phyloP scores from a whole-genome alignment of 495 filamentous ascomycete genomes.

The Lindgomyces ingoldianus region DNA sequence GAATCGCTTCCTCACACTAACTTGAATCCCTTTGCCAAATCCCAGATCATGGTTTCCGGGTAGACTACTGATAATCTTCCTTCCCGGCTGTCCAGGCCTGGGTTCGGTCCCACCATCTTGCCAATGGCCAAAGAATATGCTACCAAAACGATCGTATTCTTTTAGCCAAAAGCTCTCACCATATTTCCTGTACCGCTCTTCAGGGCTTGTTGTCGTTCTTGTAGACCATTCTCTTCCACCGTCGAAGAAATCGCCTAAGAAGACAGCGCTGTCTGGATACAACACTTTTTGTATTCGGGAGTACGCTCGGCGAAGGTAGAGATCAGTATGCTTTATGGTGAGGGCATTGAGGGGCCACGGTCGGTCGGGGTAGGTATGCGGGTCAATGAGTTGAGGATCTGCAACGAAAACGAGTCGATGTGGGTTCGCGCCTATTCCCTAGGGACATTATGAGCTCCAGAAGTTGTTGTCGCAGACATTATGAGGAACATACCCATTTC shows the following conservation, averaged over 20 bases:
- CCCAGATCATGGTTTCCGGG: conserved; percentile 98
- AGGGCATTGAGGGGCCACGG: conserved; percentile 82
- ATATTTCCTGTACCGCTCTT: conserved; percentile 73
- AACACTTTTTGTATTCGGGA: conserved; percentile 66
- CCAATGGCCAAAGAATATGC: conserved; percentile 69
- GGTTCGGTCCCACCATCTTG: conserved; percentile 35
- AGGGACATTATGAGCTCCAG: conserved; percentile 14
- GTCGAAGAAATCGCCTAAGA: conserved; percentile 94
- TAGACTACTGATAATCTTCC: conserved; percentile 75
- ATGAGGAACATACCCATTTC: conserved; percentile 70
- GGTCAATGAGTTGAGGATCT: conserved; percentile 97
- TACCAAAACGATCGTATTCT: conserved; percentile 77
- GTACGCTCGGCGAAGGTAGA: conserved; percentile 82
- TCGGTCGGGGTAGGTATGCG: conserved; percentile 91
- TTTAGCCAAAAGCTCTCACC: conserved; percentile 76
- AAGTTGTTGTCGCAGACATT: not conserved
- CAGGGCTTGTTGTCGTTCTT: conserved; percentile 61
- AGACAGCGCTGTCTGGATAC: conserved; percentile 78
- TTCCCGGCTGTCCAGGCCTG: conserved; percentile 41
- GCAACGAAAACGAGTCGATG: conserved; percentile 87
- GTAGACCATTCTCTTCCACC: conserved; percentile 95
- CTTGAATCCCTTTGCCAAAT: conserved; percentile 80
- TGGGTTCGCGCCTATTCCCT: conserved; percentile 76
- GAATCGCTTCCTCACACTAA: conserved; percentile 77
- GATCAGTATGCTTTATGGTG: conserved; percentile 81